These are phyloP conservation scores for Zygoascus sp. DNA, from an alignment of 1,139 yeast species.

Conservation along the genomic window DNA sequence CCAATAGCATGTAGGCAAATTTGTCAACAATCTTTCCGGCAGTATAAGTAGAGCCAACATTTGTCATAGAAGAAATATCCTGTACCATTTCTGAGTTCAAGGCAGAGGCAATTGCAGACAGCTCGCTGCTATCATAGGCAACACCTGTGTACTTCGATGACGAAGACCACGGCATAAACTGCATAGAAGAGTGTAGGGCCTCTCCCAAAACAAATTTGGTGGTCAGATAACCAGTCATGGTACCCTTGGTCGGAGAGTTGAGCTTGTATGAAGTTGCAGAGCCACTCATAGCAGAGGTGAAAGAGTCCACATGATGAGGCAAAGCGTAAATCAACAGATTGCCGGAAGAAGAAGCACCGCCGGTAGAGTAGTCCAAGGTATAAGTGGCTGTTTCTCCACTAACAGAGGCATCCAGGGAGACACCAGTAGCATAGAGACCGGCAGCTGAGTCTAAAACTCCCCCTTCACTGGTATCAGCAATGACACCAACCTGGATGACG, in stretches of 20 bases:
- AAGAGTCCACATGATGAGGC: constrained; percentile 64
- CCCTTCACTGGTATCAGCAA: constrained; percentile 40
- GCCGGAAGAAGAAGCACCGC: constrained; percentile 51
- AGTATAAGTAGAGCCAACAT: constrained; percentile 51
- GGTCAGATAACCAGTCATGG: constrained; percentile 57
- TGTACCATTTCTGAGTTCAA: constrained; percentile 57
- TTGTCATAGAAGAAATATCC: constrained; percentile 50
- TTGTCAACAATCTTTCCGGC: constrained; percentile 73
- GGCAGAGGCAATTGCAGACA: constrained; percentile 47
- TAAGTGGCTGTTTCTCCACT: constrained; percentile 45
- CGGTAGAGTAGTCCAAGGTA: constrained; percentile 47
- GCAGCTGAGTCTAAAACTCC: constrained; percentile 53
- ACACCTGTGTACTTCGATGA: constrained; percentile 34
- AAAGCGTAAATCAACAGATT: constrained; percentile 58
- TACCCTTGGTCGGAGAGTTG: constrained; percentile 62
- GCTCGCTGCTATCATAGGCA: constrained; percentile 48
- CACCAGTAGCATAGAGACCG: constrained; percentile 50
- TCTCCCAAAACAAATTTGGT: constrained; percentile 49
- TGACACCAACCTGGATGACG: constrained; percentile 56
- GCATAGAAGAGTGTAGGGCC: constrained; percentile 45
- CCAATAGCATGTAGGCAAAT: constrained; percentile 65
- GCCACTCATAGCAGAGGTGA: constrained; percentile 38
- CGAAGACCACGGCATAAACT: constrained; percentile 58
- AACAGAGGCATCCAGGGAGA: constrained; percentile 39
- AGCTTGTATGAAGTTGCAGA: constrained; percentile 48